Percentiles rank a stretch among this genome's conserved stretches.
phyloP scores from a whole-genome alignment of 2,329 filamentous ascomycete species.

The Trichophyton mentagrophytes region DNA sequence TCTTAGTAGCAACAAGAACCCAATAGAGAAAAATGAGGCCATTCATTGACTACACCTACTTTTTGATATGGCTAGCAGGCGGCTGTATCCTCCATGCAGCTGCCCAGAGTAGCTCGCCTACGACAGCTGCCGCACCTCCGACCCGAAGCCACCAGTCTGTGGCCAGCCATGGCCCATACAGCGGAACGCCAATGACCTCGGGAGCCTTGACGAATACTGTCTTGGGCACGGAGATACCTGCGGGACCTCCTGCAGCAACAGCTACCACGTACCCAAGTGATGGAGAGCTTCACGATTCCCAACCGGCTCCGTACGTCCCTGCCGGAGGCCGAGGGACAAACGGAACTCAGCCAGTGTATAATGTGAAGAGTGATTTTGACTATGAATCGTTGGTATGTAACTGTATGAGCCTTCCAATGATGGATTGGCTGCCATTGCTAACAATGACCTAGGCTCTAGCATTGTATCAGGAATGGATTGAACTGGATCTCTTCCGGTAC shows the following conservation, averaged over 20 bases:
- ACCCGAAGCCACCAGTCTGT: conserved; percentile 2
- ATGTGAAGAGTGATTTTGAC: conserved; percentile 69
- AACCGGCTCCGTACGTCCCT: conserved; percentile 61
- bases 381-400: conserved; percentile 53
- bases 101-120: neutral
- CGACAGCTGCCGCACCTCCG: conserved; percentile 8
- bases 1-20: neutral
- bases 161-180: conserved; percentile 43
- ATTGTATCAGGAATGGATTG: conserved; percentile 73
- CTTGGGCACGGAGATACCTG: conserved; percentile 45
- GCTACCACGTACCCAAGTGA: conserved; percentile 60
- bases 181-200: conserved; percentile 53
- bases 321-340: conserved; percentile 65
- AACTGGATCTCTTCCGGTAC: conserved; percentile 70
- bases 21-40: neutral
- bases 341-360: conserved; percentile 61
- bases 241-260: conserved; percentile 45
- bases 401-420: neutral
- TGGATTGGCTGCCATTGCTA: neutral
- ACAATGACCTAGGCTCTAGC: conserved; percentile 41
- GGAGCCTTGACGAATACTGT: conserved; percentile 51
- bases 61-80: neutral
- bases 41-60: no score
- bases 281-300: conserved; percentile 51
- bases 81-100: neutral